These are phyloP conservation scores for Entrophospora sp. DNA, from an alignment of 192 early-diverging fungal species.

Conservation along the genomic window DNA sequence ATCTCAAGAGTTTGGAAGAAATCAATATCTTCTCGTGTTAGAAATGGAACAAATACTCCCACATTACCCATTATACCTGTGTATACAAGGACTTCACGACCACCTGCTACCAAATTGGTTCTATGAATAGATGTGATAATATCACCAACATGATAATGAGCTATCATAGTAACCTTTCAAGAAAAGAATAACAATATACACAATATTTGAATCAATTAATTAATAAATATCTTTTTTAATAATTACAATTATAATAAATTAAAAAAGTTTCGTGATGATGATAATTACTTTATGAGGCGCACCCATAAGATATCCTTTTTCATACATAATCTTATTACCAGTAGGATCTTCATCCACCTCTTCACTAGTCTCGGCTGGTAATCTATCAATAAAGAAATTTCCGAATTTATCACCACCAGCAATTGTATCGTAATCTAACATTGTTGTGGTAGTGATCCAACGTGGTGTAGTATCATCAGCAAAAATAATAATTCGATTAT, in stretches of 20 bases:
- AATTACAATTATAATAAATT: no score
- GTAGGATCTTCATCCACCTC: constrained; percentile 85
- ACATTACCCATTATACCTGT: constrained; percentile 80
- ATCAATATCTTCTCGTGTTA: constrained; percentile 82
- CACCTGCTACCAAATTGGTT: constrained; percentile 72
- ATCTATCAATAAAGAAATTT: constrained; percentile 73
- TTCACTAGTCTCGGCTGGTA: constrained; percentile 52
- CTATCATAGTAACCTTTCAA: constrained; percentile 50
- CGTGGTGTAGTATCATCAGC: constrained; percentile 89
- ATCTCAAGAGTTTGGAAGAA: constrained; percentile 90
- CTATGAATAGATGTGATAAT: constrained; percentile 73
- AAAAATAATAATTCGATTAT: constrained; percentile 83
- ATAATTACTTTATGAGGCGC: constrained; percentile 69
- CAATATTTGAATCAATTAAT: no score
- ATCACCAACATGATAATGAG: constrained; percentile 83
- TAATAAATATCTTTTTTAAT: constrained; percentile 17
- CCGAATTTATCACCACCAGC: constrained; percentile 97
- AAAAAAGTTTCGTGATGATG: no score
- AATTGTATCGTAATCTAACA: constrained; percentile 91
- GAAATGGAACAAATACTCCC: constrained; percentile 79
- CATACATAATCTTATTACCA: constrained; percentile 71
- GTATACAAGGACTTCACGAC: constrained; percentile 82
- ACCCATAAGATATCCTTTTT: constrained; percentile 74
- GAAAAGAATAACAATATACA: constrained; percentile 1
- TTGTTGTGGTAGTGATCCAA: constrained; percentile 67